A percentile compares a stretch with the other conserved stretches of the same genome.
Conservation (phyloP, 495 filamentous ascomycete species). For the Delitschia confertaspora region DNA sequence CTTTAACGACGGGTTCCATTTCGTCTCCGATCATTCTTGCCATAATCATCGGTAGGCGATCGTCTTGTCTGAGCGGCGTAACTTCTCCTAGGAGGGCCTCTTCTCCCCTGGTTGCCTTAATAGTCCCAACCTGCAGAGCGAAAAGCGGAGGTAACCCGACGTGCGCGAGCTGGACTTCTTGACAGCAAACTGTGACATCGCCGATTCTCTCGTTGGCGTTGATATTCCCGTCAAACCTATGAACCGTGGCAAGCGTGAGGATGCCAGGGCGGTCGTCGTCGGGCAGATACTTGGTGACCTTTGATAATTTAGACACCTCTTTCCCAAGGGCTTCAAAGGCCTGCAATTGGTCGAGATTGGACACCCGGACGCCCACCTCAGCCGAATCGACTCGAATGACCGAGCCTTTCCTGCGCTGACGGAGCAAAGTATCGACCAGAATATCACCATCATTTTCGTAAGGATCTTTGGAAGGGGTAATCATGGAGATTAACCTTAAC, state of each 20-base stretch:
- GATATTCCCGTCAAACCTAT: constrained; percentile 52
- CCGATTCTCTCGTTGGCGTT: constrained; percentile 55
- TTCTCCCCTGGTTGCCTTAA: constrained; percentile 53
- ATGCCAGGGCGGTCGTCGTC: constrained; percentile 92
- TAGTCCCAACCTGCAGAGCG: constrained; percentile 58
- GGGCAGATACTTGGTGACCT: constrained; percentile 86
- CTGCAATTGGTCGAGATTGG: constrained; percentile 50
- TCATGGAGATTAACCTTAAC: constrained; percentile 68
- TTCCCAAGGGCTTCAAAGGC: constrained; percentile 60
- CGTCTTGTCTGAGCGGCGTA: constrained; percentile 27
- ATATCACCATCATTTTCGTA: constrained; percentile 93
- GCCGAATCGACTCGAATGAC: constrained; percentile 63
- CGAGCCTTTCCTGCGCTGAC: constrained; percentile 84
- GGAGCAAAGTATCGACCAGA: constrained; percentile 79
- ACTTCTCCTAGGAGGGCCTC: constrained; percentile 62
- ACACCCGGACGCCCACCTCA: constrained; percentile 49
- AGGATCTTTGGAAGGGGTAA: constrained; percentile 85
- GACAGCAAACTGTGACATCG: constrained; percentile 45
- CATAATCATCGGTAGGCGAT: constrained; percentile 56
- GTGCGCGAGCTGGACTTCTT: constrained; percentile 64
- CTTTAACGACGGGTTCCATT: constrained; percentile 79
- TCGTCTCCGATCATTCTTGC: constrained; percentile 85
- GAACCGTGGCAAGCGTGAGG: constrained; percentile 61
- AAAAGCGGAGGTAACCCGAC: constrained; percentile 75
- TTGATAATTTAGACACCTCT: constrained; percentile 72